A percentile compares a stretch with the other conserved stretches of the same genome.
phyloP scores from a whole-genome alignment of 2,329 filamentous ascomycete genomes.

The Scedosporium aurantiacum region DNA sequence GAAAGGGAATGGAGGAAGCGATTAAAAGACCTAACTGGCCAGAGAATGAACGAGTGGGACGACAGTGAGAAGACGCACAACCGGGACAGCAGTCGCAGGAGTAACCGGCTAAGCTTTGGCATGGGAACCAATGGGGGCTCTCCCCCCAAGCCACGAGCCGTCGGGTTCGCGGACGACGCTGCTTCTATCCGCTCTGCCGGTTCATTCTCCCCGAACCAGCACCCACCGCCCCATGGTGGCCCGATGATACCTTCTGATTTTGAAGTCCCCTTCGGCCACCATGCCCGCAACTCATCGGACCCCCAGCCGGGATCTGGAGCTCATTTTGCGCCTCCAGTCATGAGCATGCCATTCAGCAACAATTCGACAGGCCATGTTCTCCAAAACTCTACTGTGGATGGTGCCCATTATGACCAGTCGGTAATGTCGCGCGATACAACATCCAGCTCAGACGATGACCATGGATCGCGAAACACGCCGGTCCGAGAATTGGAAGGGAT shows the following conservation, averaged over 20 bases:
- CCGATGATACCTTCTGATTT: not conserved
- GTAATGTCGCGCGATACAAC: constrained; percentile 24
- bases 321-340: not conserved
- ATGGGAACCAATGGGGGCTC: constrained; percentile 21
- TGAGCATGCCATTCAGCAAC: constrained; percentile 2
- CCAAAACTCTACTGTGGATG: not conserved
- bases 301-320: not conserved
- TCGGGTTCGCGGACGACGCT: constrained; percentile 48
- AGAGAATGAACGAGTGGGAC: constrained; percentile 58
- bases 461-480: constrained; percentile 22
- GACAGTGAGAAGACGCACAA: constrained; percentile 33
- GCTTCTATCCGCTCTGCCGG: constrained; percentile 36
- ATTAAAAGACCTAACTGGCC: constrained; percentile 78
- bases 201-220: constrained; percentile 28
- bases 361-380: constrained; percentile 2
- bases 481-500: constrained; percentile 43
- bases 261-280: constrained; percentile 14
- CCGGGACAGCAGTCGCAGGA: constrained; percentile 47
- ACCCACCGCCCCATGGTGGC: constrained; percentile 20
- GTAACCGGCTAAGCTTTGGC: constrained; percentile 39
- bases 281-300: constrained; percentile 39
- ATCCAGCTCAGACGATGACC: constrained; percentile 47
- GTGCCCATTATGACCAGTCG: not conserved
- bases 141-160: constrained; percentile 22
- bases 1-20: constrained; percentile 84